These are phyloP conservation scores for Chalciporus chontae DNA, from an alignment of 768 basidiomycete genomes.

Conservation along the genomic window DNA sequence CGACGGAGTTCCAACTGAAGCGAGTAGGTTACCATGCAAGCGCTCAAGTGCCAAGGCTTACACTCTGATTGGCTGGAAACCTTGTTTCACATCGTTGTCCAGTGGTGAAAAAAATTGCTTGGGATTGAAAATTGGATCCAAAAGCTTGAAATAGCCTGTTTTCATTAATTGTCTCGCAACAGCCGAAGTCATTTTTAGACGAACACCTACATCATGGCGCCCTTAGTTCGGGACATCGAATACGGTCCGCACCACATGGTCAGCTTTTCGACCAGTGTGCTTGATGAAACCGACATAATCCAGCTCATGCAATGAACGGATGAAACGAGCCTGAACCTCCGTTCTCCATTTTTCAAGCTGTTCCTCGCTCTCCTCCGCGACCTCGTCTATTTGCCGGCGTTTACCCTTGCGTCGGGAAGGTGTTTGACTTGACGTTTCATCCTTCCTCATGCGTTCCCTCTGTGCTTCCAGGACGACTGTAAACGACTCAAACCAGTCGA, in stretches of 20 bases:
- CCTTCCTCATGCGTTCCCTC: conserved; percentile 15
- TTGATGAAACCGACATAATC: conserved; percentile 79
- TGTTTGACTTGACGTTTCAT: neutral
- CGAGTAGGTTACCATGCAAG: no score
- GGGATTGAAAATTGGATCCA: neutral
- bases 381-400: conserved; percentile 23
- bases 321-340: conserved; percentile 74
- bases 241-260: conserved; percentile 68
- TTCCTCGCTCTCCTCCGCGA: conserved; percentile 27
- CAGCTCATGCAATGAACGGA: conserved; percentile 76
- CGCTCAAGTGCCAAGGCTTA: no score
- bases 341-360: conserved; percentile 52
- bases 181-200: no score
- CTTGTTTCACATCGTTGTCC: conserved; percentile 5
- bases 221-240: conserved; percentile 43
- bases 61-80: neutral
- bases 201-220: conserved; percentile 12
- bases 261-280: conserved; percentile 73
- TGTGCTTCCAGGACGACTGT: conserved; percentile 62
- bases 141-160: neutral
- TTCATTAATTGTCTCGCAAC: neutral
- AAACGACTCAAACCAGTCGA: conserved; percentile 87
- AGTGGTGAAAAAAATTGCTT: no score
- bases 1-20: conserved; percentile 33
- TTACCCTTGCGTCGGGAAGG: conserved; percentile 26